Base-by-base conservation (phyloP, 2,329 filamentous ascomycete species). In the Paecilomyces sp. region DNA sequence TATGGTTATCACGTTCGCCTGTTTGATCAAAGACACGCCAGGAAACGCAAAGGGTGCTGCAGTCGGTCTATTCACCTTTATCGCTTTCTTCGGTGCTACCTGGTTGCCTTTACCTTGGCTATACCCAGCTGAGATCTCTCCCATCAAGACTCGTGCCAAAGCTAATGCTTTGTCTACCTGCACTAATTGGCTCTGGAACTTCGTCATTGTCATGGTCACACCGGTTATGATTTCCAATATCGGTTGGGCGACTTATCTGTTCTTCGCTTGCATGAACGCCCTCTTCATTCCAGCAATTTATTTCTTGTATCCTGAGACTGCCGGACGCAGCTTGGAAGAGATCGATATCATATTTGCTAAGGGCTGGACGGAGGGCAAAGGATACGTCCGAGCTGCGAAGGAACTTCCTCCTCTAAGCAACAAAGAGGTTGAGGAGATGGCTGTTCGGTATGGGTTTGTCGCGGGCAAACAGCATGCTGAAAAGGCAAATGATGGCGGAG, bases 31-130 rank as follows among this genome's bases (percentile, higher is more conserved):
- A 1, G 62, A 57, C 3, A 58, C 34, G 12, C 18, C 53, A 0
- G 57, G 57, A 9, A 55, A 61, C 9, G 64, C 66, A 11, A 67
- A 67, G 55, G 67, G 68, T 47, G 65, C 67, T 15, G 63, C 64
- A 3, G 60, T 68, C 2, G 65, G 67, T 85, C 28, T 88, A 15
- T 88, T 88, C 71, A 81, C 81, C 5, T 88, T 86, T 72, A 87
- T 87, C 61, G 83, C 84, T 3, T 85, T 83, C 57, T 88, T 87
- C 61, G 85, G 84, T 22, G 83, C 84, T 0, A 86, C 83, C 1
- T 86, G 83, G 81, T 67, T 86, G 3, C 83, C 84, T 15, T 77
- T 86, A 24, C 84, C 84, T 0, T 88, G 83, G 85, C 62, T 70
- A 24, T 69, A 71, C 57, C 71, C 78, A 0, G 76, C 80, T 33